Conservation (phyloP, 192 early-diverging fungal species). For the Coemansia sp. region DNA sequence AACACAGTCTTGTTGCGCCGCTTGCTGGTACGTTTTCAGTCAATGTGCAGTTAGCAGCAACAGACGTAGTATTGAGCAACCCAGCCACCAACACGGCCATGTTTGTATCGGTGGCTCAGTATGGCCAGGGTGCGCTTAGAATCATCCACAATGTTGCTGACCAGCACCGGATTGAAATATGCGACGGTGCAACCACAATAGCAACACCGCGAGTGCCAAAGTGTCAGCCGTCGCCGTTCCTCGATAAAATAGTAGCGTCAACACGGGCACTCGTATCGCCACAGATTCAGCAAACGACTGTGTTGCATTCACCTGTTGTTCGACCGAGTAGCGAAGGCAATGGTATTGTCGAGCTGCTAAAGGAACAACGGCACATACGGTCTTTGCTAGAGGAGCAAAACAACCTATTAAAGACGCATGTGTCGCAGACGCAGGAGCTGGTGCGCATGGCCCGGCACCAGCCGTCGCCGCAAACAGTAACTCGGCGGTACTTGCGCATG, state of each 20-base stretch:
- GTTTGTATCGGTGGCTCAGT: constrained; percentile 12
- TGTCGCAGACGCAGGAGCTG: constrained; percentile 49
- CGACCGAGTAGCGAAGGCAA: neutral
- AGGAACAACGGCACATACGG: constrained; percentile 52
- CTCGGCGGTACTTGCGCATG: constrained; percentile 48
- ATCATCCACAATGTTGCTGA: constrained; percentile 12
- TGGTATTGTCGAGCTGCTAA: constrained; percentile 32
- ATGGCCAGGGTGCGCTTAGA: constrained; percentile 7
- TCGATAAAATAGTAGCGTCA: constrained; percentile 24
- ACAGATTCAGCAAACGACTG: neutral
- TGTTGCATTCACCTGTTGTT: neutral
- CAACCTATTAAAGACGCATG: constrained; percentile 38
- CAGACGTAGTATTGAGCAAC: constrained; percentile 15
- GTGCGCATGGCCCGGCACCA: constrained; percentile 37
- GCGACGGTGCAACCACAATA: neutral
- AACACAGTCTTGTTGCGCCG: constrained; percentile 16
- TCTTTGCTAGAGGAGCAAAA: constrained; percentile 47
- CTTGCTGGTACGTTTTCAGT: constrained; percentile 10
- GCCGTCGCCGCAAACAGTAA: constrained; percentile 45
- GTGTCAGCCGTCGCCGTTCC: constrained; percentile 18
- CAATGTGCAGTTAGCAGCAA: constrained; percentile 21
- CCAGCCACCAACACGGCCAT: constrained; percentile 21
- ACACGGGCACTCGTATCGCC: constrained; percentile 19
- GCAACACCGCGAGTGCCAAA: neutral
- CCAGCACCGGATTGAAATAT: constrained; percentile 13